Conservation (phyloP, 192 early-diverging fungal genomes). For the Borealophlyctis nickersoniae region DNA sequence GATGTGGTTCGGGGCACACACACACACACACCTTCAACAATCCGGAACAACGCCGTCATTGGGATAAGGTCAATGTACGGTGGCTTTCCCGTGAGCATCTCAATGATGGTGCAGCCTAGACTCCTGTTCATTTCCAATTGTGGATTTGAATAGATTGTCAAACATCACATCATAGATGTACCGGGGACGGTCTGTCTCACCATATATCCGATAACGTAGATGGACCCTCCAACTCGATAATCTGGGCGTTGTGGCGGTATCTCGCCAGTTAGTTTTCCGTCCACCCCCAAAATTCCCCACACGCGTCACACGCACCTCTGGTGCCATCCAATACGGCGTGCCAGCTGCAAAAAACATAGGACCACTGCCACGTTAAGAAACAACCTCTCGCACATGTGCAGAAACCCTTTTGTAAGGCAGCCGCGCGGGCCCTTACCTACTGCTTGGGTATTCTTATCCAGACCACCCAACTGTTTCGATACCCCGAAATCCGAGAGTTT, state of each 20-base stretch:
- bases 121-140: constrained; percentile 50
- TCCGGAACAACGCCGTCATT: constrained; percentile 87
- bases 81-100: constrained; percentile 86
- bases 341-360: constrained; percentile 15
- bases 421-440: constrained; percentile 85
- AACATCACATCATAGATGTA: neutral
- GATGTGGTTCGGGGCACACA: too few species aligned
- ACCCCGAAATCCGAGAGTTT: constrained; percentile 96
- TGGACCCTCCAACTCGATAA: constrained; percentile 85
- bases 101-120: constrained; percentile 91
- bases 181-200: constrained; percentile 23
- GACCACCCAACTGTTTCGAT: constrained; percentile 64
- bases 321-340: constrained; percentile 49
- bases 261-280: too few species aligned
- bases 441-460: constrained; percentile 57
- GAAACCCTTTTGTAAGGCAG: neutral
- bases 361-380: too few species aligned
- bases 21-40: constrained; percentile 62
- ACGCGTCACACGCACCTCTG: constrained; percentile 41
- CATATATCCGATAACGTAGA: constrained; percentile 89
- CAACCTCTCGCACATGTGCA: neutral
- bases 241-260: too few species aligned
- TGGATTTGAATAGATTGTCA: neutral
- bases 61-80: constrained; percentile 77
- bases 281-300: too few species aligned